Evolutionary conservation across 1,139 yeast species (phyloP).

Genomic region (Hansenula sp.): DNA sequence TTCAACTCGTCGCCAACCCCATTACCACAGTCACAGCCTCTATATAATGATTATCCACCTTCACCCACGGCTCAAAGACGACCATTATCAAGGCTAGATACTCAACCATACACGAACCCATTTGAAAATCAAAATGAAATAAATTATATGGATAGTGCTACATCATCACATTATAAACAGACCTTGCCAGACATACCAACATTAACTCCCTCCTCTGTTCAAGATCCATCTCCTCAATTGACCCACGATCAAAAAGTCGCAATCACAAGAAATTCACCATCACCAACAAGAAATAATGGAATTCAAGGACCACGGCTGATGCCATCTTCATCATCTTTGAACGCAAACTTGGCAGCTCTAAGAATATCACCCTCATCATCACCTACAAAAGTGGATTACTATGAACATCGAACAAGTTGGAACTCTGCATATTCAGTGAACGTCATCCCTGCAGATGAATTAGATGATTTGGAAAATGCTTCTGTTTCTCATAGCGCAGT

Average conservation of each 20-base stretch:
- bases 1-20: conserved; percentile 2
- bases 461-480: not conserved
- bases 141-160: conserved; percentile 10
- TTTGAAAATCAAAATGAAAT: conserved; percentile 5
- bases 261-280: conserved; percentile 12
- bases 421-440: conserved; percentile 19
- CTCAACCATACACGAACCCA: not conserved
- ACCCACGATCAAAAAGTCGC: conserved; percentile 2
- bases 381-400: conserved; percentile 20
- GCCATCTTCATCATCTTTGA: conserved; percentile 10
- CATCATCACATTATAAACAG: not conserved
- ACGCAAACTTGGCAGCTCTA: not conserved
- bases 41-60: not conserved
- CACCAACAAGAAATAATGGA: conserved; percentile 11
- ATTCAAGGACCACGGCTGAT: conserved; percentile 18
- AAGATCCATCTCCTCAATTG: not conserved
- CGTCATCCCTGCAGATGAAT: conserved; percentile 6
- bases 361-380: conserved; percentile 18
- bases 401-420: conserved; percentile 24
- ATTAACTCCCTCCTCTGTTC: conserved; percentile 7
- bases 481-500: not conserved
- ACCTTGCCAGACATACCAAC: conserved; percentile 21
- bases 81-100: conserved; percentile 9
- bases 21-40: conserved; percentile 5
- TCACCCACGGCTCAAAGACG: conserved; percentile 1